Base-by-base conservation (phyloP, 83 land plant species). In the Thuja plicata region DNA sequence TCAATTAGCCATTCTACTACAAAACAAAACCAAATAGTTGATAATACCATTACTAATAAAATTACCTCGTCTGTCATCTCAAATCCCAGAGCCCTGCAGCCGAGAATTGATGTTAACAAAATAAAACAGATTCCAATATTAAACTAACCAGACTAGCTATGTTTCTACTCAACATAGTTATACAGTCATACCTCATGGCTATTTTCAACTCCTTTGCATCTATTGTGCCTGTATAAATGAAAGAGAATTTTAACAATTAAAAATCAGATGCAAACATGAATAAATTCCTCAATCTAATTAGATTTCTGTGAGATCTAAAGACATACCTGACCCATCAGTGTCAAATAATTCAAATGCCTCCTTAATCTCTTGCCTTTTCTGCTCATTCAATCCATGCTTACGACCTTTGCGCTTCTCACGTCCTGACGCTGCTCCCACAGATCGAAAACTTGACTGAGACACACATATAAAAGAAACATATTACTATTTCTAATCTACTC, bases 341-440 rank as follows among this genome's bases (percentile, higher is more conserved):
- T 98, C 99, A 88, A 98, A 98, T 1, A 98, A 92, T 37, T 98
- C 99, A 92, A 98, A 98, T 40, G 99, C 99, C 91, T 98, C 99
- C 89, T 95, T 94, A 57, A 98, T 98, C 90, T 97, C 99, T 90
- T 98, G 96, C 85, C 88, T 97, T 92, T 98, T 97, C 88, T 97
- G 99, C 46, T 92, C 93, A 43, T 94, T 92, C 84, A 97, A 89
- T 19, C 97, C 99, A 86, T 95, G 98, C 74, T 93, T 89, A 50
- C 97, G 96, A 35, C 95, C 94, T 88, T 92, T 94, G 30, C 93
- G 94, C 86, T 94, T 97, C 32, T 96, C 98, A 77, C 90, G 92
- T 89, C 94, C 92, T n/a, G 98, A 94, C n/a, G 84, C 85, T 70
- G 90, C 95, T 48, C 91, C 82, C 60, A 89, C 82, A n/a, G 87